Evolutionary conservation across 306 rosid species (phyloP).

Genomic region (Heteromeles arbutifolia): DNA sequence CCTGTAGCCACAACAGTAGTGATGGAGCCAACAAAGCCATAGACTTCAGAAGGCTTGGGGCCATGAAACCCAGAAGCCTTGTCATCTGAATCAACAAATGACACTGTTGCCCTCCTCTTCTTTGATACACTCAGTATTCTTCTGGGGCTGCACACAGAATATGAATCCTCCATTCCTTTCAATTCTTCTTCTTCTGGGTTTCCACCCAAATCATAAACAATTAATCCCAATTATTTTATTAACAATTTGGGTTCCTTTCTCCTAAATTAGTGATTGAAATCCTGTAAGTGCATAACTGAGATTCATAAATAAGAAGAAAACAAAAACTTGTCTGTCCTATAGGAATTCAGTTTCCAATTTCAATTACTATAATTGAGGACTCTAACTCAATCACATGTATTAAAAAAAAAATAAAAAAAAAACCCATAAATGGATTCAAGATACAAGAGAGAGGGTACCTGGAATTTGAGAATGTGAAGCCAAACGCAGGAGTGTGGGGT

Average conservation of each 20-base stretch:
- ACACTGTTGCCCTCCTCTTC: slow-evolving; percentile 43
- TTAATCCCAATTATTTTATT: background rate
- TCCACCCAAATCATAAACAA: background rate
- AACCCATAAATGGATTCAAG: too few relatives aligned
- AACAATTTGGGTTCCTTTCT: background rate
- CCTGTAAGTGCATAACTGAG: background rate
- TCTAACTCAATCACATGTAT: too few relatives aligned
- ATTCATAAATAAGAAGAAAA: too few relatives aligned
- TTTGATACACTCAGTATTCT: slow-evolving; percentile 63
- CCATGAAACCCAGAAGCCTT: slow-evolving; percentile 60
- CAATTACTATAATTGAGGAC: too few relatives aligned
- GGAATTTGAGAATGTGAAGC: too few relatives aligned
- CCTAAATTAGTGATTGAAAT: background rate
- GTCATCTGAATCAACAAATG: slow-evolving; percentile 39
- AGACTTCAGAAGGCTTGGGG: slow-evolving; percentile 84
- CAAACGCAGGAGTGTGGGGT: too few relatives aligned
- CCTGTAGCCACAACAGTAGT: slow-evolving; percentile 75
- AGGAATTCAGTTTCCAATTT: too few relatives aligned
- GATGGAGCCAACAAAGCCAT: slow-evolving; percentile 89
- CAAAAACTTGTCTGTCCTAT: too few relatives aligned
- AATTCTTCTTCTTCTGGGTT: background rate
- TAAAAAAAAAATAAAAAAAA: too few relatives aligned
- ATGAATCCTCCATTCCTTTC: slow-evolving; percentile 56
- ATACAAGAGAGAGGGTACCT: too few relatives aligned
- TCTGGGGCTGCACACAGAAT: slow-evolving; percentile 78